A percentile compares a stretch with the other conserved stretches of the same genome.
Evolutionary conservation across 768 basidiomycete species (phyloP).

Genomic region (Pseudohyphozyma bogoriensis): DNA sequence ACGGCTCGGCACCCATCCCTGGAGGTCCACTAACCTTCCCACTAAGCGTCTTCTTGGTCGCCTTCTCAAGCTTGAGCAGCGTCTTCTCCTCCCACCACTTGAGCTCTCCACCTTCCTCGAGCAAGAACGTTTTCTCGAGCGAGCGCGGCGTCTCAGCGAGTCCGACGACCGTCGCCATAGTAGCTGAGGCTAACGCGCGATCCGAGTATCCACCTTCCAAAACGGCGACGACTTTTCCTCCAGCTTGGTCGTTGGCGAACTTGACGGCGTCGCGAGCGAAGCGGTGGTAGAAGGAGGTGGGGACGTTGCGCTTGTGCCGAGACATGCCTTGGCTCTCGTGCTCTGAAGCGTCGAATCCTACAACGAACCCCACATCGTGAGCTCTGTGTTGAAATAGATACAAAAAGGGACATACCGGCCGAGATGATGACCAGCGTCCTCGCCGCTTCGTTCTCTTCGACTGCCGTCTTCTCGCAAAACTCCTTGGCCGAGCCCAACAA

Average conservation of each 20-base stretch:
- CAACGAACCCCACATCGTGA: neutral
- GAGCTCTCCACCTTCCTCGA: neutral
- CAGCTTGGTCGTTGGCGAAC: slow-evolving; percentile 56
- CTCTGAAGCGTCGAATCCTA: slow-evolving; percentile 85
- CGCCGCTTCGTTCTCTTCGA: slow-evolving; percentile 22
- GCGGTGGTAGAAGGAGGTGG: slow-evolving; percentile 69
- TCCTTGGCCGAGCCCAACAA: slow-evolving; percentile 58
- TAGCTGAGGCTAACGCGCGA: slow-evolving; percentile 69
- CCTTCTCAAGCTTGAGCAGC: neutral
- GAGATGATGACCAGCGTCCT: slow-evolving; percentile 75
- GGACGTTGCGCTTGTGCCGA: slow-evolving; percentile 79
- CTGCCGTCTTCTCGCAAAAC: slow-evolving; percentile 56
- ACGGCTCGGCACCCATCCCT: neutral
- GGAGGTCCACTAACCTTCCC: neutral
- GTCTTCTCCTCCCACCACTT: neutral
- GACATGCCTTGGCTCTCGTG: slow-evolving; percentile 89
- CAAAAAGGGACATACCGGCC: slow-evolving; percentile 43
- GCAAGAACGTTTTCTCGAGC: neutral
- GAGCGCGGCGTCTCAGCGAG: slow-evolving; percentile 36
- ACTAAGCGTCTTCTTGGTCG: neutral
- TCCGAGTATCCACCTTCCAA: slow-evolving; percentile 95
- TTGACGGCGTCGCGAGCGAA: slow-evolving; percentile 62
- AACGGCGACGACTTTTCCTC: slow-evolving; percentile 68
- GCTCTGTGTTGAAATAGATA: neutral
- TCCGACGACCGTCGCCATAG: slow-evolving; percentile 70